Evolutionary conservation across 2,329 filamentous ascomycete species (phyloP).

Genomic region (Hypoxylon sp.): DNA sequence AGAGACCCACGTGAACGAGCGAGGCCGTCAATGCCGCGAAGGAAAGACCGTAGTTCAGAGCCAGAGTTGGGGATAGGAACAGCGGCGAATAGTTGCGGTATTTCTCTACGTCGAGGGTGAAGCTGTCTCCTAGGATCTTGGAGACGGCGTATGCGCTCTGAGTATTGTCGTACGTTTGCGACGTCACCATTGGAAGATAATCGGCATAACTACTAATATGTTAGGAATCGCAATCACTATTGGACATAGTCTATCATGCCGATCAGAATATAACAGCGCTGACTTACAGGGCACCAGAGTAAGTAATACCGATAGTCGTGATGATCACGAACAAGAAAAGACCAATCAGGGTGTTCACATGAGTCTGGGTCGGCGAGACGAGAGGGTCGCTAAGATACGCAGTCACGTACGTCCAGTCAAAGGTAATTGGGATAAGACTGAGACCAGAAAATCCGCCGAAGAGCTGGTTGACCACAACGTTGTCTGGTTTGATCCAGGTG

Average conservation of each 20-base stretch:
- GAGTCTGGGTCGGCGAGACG: constrained; percentile 52
- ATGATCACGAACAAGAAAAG: constrained; percentile 56
- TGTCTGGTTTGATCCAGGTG: constrained; percentile 62
- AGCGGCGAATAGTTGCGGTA: constrained; percentile 68
- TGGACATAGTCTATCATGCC: neutral
- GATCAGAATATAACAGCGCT: constrained; percentile 1
- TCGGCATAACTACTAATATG: constrained; percentile 55
- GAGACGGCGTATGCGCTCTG: constrained; percentile 63
- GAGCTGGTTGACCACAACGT: constrained; percentile 60
- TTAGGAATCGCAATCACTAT: constrained; percentile 23
- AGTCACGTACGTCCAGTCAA: constrained; percentile 57
- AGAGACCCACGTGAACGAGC: constrained; percentile 54
- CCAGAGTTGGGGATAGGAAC: constrained; percentile 62
- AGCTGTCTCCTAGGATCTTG: constrained; percentile 61
- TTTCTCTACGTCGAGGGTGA: constrained; percentile 62
- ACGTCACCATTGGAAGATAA: constrained; percentile 67
- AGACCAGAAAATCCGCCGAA: constrained; percentile 61
- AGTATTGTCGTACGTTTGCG: constrained; percentile 68
- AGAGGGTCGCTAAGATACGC: constrained; percentile 53
- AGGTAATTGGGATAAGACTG: constrained; percentile 58
- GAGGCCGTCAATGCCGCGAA: constrained; percentile 64
- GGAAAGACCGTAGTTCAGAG: constrained; percentile 62
- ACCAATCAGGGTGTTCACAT: constrained; percentile 58
- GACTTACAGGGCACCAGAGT: constrained; percentile 56
- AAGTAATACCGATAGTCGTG: constrained; percentile 61